phyloP scores from a whole-genome alignment of 192 early-diverging fungal species.

The Backusella westeae region DNA sequence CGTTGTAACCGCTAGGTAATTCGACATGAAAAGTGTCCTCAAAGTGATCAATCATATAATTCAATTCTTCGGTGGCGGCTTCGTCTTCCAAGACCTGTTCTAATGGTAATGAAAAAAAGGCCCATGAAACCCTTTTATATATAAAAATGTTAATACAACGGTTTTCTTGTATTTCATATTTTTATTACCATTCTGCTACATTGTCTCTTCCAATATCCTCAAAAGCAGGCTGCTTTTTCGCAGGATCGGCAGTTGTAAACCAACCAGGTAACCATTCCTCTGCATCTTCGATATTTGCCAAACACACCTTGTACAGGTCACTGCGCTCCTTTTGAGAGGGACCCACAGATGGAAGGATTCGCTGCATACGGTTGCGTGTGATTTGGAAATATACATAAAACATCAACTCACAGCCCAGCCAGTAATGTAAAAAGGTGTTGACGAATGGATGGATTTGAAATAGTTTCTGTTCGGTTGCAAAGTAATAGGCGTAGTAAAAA shows the following conservation, averaged over 20 bases:
- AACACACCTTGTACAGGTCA: constrained; percentile 13
- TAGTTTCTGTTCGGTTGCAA: constrained; percentile 4
- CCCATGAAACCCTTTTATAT: constrained; percentile 29
- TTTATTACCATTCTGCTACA: constrained; percentile 31
- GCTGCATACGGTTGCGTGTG: constrained; percentile 32
- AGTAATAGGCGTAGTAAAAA: constrained; percentile 27
- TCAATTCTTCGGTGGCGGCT: neutral
- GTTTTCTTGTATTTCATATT: neutral
- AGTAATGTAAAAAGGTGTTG: constrained; percentile 29
- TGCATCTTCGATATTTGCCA: constrained; percentile 20
- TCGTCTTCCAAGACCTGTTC: constrained; percentile 15
- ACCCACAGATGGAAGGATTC: neutral
- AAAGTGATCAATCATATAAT: constrained; percentile 24
- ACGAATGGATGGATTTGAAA: neutral
- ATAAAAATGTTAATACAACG: neutral
- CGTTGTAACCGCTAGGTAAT: constrained; percentile 26
- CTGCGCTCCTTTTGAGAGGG: constrained; percentile 13
- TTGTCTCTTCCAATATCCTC: constrained; percentile 25
- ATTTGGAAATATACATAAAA: constrained; percentile 33
- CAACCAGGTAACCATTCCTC: constrained; percentile 23
- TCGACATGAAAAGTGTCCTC: constrained; percentile 1
- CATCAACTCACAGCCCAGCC: constrained; percentile 28
- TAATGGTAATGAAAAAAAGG: constrained; percentile 20
- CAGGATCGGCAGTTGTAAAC: constrained; percentile 16
- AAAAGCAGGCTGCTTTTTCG: neutral